Base-by-base conservation (phyloP, 768 basidiomycete species). In the Clitopilus passeckerianus region DNA sequence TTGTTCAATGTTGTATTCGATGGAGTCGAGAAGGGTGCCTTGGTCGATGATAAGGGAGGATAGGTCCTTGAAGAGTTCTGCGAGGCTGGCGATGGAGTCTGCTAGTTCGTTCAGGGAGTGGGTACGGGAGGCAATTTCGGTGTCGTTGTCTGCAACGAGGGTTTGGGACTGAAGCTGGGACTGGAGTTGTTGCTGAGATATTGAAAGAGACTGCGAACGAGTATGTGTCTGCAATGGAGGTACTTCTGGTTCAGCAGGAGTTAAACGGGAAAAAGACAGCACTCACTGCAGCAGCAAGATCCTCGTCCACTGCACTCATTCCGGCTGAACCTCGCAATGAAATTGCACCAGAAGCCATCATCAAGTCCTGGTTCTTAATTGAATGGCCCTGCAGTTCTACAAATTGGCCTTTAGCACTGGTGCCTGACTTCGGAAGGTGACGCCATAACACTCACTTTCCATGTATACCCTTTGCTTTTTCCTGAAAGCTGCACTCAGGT, bases 391-490 rank as follows among this genome's bases (percentile, higher is more conserved):
- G 93, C 44, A 98, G 80, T 71, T 90, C 96, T 66, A 55, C 16
- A 44, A 43, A 30, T 35, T 27, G 22, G 34, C 57, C 35, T 24
- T 54, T 44, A 34, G 50, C 12, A 15, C 5, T 10, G 16, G 46
- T 50, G 16, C 22, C 22, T 59, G 50, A 62, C 16, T 27, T 34
- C 27, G 37, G 43, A 63, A 61, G 59, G 63, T 59, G 46, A 50
- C 46, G 46, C 62, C 61, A 56, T 54, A 57, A 63, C 58, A 82
- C 95, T 74, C 71, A 96, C 97, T 95, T 75, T 97, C 91, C 91
- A 99, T 91, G 73, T 98, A 98, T 33, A 96, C 91, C 60, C 93
- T 87, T 74, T 99, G 97, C 77, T 96, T 98, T 80, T 97, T 98
- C 62, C 97, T 85, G 70, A 99, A 98, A 12, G 86, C 79, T 20